Conservation (phyloP, 2,329 filamentous ascomycete genomes). For the Monosporascus sp. region DNA sequence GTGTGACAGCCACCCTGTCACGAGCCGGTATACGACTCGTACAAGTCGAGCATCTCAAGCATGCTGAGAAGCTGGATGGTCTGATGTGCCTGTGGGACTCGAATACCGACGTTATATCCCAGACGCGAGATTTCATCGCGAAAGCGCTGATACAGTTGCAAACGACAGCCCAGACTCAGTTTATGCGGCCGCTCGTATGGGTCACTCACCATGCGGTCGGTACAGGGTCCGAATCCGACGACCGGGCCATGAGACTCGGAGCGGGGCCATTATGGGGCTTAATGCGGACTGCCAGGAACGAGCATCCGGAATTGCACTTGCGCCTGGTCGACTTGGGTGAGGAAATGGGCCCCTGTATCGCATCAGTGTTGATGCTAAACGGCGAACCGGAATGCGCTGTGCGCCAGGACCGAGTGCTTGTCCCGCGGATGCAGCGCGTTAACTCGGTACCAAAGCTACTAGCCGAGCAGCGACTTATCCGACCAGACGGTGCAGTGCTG, state of each 20-base stretch:
- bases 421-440: conserved; percentile 15
- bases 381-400: conserved; percentile 17
- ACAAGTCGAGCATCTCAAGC: conserved; percentile 8
- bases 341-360: conserved; percentile 1
- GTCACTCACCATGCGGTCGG: conserved; percentile 18
- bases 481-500: conserved; percentile 20
- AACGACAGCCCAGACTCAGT: conserved; percentile 11
- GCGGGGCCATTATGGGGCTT: conserved; percentile 22
- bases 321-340: conserved; percentile 19
- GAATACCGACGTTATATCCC: conserved; percentile 4
- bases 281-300: conserved; percentile 21
- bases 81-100: conserved; percentile 20
- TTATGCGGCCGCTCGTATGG: conserved; percentile 18
- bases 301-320: conserved; percentile 23
- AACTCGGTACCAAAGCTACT: conserved; percentile 1
- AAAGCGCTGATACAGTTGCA: conserved; percentile 20
- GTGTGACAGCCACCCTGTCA: conserved; percentile 4
- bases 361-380: conserved; percentile 9
- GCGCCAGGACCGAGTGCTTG: conserved; percentile 10
- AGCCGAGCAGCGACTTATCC: conserved; percentile 8
- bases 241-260: conserved; percentile 12
- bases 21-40: conserved; percentile 7
- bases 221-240: conserved; percentile 8
- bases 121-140: conserved; percentile 11
- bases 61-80: conserved; percentile 18